phyloP scores from a whole-genome alignment of 1,284 basidiomycete genomes.

The Ceratobasidium sp. region DNA sequence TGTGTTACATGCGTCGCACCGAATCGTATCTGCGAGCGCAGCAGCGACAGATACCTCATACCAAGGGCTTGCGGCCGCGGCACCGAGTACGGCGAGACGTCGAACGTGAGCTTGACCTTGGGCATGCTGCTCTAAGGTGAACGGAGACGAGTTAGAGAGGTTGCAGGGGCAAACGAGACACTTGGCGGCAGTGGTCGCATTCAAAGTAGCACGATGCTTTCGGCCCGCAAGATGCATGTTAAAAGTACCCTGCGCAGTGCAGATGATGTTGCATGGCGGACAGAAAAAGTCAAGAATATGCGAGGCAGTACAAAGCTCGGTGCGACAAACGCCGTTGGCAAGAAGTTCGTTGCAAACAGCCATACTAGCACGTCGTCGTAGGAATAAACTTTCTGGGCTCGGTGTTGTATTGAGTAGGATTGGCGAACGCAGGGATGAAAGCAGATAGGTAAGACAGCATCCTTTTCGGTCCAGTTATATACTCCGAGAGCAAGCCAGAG shows the following conservation, averaged over 20 bases:
- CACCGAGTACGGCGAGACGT: slow-evolving; percentile 47
- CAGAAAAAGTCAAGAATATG: slow-evolving; percentile 54
- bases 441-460: neutral
- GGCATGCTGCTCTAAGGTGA: slow-evolving; percentile 54
- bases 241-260: slow-evolving; percentile 52
- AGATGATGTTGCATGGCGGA: slow-evolving; percentile 59
- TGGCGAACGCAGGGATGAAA: neutral
- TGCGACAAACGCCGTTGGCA: slow-evolving; percentile 54
- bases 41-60: slow-evolving; percentile 50
- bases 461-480: neutral
- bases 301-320: slow-evolving; percentile 43
- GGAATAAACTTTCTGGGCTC: too few species aligned
- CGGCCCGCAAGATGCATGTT: slow-evolving; percentile 53
- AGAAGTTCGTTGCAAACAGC: slow-evolving; percentile 42
- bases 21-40: slow-evolving; percentile 53
- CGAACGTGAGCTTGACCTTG: slow-evolving; percentile 56
- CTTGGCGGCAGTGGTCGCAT: slow-evolving; percentile 39
- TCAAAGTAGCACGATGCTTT: slow-evolving; percentile 48
- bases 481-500: neutral
- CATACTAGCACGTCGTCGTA: neutral
- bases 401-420: neutral
- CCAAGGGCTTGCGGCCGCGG: slow-evolving; percentile 52
- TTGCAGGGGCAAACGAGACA: slow-evolving; percentile 53
- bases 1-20: slow-evolving; percentile 61
- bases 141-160: slow-evolving; percentile 56